These are phyloP conservation scores for Moniliella sp. DNA, from an alignment of 1,284 basidiomycete genomes.

Conservation along the genomic window DNA sequence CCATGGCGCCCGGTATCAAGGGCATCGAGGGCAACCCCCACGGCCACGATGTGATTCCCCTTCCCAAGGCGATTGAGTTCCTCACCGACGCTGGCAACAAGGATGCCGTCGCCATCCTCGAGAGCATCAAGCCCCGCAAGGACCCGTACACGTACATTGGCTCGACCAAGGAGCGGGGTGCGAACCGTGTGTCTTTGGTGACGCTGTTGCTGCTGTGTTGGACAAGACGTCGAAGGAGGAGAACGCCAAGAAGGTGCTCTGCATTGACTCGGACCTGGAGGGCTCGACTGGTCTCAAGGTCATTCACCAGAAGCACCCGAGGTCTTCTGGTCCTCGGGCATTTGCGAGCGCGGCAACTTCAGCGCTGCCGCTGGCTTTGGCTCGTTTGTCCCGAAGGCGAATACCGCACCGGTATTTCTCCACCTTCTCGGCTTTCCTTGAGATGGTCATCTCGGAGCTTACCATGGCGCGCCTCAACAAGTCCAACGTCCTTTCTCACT, in stretches of 20 bases:
- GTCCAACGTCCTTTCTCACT: slow-evolving; percentile 63
- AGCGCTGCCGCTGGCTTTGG: slow-evolving; percentile 66
- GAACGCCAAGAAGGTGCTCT: slow-evolving; percentile 37
- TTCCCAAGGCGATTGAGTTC: slow-evolving; percentile 53
- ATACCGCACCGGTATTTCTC: slow-evolving; percentile 40
- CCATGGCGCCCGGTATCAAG: slow-evolving; percentile 56
- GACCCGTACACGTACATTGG: slow-evolving; percentile 47
- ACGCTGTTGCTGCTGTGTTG: slow-evolving; percentile 54
- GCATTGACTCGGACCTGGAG: slow-evolving; percentile 65
- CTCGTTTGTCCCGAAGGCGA: slow-evolving; percentile 29
- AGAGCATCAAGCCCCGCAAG: slow-evolving; percentile 45
- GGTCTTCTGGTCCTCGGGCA: slow-evolving; percentile 59
- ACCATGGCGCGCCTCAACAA: slow-evolving; percentile 48
- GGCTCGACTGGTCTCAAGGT: slow-evolving; percentile 63
- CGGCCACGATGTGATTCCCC: slow-evolving; percentile 51
- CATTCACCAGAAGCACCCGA: slow-evolving; percentile 69
- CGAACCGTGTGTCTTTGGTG: slow-evolving; percentile 62
- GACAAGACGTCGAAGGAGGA: slow-evolving; percentile 37
- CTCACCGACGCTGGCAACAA: slow-evolving; percentile 47
- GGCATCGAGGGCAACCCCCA: slow-evolving; percentile 55
- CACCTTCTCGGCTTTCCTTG: slow-evolving; percentile 65
- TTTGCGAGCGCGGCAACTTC: slow-evolving; percentile 62
- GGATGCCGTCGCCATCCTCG: slow-evolving; percentile 43
- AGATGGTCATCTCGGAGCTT: slow-evolving; percentile 64
- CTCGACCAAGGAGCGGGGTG: slow-evolving; percentile 49